phyloP scores from a whole-genome alignment of 192 early-diverging fungal species.

The Backusella tuberculispora region DNA sequence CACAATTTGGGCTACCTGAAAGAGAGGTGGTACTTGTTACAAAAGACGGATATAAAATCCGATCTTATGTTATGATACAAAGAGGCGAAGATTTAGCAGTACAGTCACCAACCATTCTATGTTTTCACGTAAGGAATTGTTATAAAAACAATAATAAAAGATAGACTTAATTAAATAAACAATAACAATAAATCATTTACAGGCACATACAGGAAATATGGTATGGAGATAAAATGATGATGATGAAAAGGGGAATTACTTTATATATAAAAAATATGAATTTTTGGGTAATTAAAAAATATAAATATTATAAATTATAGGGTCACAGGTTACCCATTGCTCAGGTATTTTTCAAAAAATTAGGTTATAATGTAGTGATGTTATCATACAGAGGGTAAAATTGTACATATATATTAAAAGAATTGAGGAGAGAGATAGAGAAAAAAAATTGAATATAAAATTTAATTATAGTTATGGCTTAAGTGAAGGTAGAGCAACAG shows the following conservation, averaged over 20 bases:
- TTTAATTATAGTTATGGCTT: conserved; percentile 27
- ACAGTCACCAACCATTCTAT: conserved; percentile 70
- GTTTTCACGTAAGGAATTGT: conserved; percentile 60
- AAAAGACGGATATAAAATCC: conserved; percentile 77
- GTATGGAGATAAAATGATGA: conserved; percentile 32
- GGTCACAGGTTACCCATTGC: conserved; percentile 96
- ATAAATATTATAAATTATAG: conserved; percentile 36
- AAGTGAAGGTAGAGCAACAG: conserved; percentile 67
- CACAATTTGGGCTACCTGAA: conserved; percentile 68
- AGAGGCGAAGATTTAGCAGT: conserved; percentile 58
- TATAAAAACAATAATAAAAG: background rate
- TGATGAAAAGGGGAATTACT: background rate
- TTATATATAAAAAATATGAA: background rate
- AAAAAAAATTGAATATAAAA: background rate
- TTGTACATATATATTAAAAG: background rate
- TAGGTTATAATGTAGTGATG: conserved; percentile 92
- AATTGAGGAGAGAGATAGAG: too few relatives aligned
- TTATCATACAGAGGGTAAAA: conserved; percentile 92
- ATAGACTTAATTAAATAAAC: background rate
- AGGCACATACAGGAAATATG: conserved; percentile 91
- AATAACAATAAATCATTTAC: background rate
- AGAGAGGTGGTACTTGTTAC: conserved; percentile 74
- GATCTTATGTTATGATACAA: conserved; percentile 77
- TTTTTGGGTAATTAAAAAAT: background rate
- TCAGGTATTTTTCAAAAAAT: conserved; percentile 64